A percentile compares a stretch with the other conserved stretches of the same genome.
Conservation (phyloP, 257 asterid genomes). For the Plectranthus barbatus region DNA sequence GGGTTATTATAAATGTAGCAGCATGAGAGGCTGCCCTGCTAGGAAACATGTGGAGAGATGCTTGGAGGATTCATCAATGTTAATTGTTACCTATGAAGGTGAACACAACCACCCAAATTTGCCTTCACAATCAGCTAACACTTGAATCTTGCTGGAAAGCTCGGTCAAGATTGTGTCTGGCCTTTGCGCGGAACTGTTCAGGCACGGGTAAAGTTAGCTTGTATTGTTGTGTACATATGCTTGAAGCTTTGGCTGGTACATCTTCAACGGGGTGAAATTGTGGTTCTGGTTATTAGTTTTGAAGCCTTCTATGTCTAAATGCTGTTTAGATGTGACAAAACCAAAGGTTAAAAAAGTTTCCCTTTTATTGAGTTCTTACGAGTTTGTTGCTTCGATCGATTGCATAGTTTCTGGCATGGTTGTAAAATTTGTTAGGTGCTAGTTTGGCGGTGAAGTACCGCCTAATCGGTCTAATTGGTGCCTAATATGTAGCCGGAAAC, state of each 20-base stretch:
- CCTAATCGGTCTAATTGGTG: too few species aligned
- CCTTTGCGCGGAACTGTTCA: neutral
- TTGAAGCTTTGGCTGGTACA: neutral
- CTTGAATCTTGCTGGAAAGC: constrained; percentile 20
- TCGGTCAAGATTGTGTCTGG: neutral
- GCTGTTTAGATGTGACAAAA: neutral
- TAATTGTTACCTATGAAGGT: constrained; percentile 83
- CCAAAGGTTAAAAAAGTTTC: neutral
- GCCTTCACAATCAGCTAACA: constrained; percentile 58
- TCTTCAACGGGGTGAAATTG: neutral
- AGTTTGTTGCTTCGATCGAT: too few species aligned
- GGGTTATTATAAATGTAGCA: constrained; percentile 96
- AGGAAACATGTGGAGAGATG: constrained; percentile 92
- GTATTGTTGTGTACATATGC: constrained; percentile 15
- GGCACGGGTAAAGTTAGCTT: neutral
- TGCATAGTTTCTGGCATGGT: too few species aligned
- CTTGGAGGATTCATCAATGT: constrained; percentile 86
- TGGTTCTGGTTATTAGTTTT: constrained; percentile 3
- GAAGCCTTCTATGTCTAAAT: neutral
- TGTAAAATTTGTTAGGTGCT: too few species aligned
- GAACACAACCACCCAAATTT: constrained; percentile 81
- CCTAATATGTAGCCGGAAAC: too few species aligned
- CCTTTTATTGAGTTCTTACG: neutral
- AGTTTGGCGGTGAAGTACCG: too few species aligned
- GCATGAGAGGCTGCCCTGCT: constrained; percentile 96